Evolutionary conservation across 164 flowering plant species (phyloP).

Genomic region (Vitis vinifera): ASM3070453v1 NC_081813.1:389001-389500

Average conservation of each 20-base stretch:
- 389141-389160: slow-evolving; percentile 99
- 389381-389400: slow-evolving; percentile 31
- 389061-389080: slow-evolving; percentile 63
- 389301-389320: slow-evolving; percentile 36
- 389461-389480: slow-evolving; percentile 20
- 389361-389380: slow-evolving; percentile 31
- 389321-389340: slow-evolving; percentile 32
- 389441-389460: slow-evolving; percentile 30
- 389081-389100: slow-evolving; percentile 94
- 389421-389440: slow-evolving; percentile 63
- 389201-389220: slow-evolving; percentile 99
- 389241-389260: slow-evolving; percentile 94
- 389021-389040: slow-evolving; percentile 31
- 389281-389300: slow-evolving; percentile 31
- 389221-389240: slow-evolving; percentile 94
- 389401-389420: slow-evolving; percentile 30
- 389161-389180: slow-evolving; percentile 89
- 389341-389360: slow-evolving; percentile 18
- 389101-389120: slow-evolving; percentile 91
- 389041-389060: slow-evolving; percentile 47
- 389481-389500: slow-evolving; percentile 26
- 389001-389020: not conserved
- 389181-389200: slow-evolving; percentile 98
- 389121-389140: slow-evolving; percentile 99
- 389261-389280: slow-evolving; percentile 95